Conservation (phyloP, 2,329 filamentous ascomycete species). For the Venturia carpophila region DNA sequence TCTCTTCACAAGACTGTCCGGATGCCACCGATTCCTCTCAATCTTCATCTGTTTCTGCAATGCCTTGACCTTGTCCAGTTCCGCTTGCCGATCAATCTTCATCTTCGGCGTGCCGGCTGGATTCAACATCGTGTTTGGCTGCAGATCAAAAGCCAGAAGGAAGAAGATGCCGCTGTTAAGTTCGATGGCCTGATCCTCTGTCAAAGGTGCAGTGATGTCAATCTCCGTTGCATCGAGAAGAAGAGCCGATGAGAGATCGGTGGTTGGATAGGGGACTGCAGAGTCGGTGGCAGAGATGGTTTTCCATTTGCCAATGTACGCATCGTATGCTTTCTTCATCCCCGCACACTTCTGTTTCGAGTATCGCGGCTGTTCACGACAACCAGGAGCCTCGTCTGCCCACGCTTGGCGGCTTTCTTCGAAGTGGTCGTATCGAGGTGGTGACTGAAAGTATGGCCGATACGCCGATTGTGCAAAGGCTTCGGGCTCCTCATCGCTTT, state of each 20-base stretch:
- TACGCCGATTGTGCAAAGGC: neutral
- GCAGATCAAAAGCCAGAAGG: neutral
- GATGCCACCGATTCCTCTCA: constrained; percentile 14
- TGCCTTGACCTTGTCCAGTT: neutral
- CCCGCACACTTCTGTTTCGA: neutral
- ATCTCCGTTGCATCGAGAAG: neutral
- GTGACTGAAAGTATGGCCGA: neutral
- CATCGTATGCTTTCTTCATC: constrained; percentile 2
- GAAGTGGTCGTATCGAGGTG: neutral
- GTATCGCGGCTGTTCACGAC: neutral
- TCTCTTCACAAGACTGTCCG: constrained; percentile 12
- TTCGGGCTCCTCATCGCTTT: neutral
- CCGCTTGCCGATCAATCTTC: neutral
- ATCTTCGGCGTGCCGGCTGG: neutral
- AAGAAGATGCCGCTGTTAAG: constrained; percentile 1
- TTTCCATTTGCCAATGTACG: constrained; percentile 6
- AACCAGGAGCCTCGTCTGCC: neutral
- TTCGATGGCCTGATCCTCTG: constrained; percentile 3
- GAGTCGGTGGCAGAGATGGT: neutral
- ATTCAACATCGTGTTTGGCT: neutral
- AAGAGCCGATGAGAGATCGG: neutral
- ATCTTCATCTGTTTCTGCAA: constrained; percentile 12
- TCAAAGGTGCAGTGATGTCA: neutral
- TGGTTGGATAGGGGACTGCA: neutral
- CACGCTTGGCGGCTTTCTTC: neutral